Evolutionary conservation across 257 asterid species (phyloP), one percentile per base, ranked within the genome.

Genomic region (Apocynum venetum): DNA sequence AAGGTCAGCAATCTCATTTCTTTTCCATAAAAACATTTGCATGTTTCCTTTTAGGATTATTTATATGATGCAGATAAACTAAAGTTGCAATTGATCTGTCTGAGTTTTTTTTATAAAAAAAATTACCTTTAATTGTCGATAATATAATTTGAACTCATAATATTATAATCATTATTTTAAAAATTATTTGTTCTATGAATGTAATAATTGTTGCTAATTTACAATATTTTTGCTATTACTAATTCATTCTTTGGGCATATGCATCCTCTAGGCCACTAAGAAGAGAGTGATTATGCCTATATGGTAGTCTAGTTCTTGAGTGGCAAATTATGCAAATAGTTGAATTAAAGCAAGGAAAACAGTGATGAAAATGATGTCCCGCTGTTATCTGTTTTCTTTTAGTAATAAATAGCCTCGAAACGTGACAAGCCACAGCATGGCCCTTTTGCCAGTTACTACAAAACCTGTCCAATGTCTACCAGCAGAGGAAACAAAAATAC

Each of bases 341-440:
- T 68, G 86, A 87, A 76, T 79, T 35, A 69, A 46, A 71, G 73
- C 19, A 80, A 77, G 48, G 53, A 41, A 47, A 72, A 68, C 60
- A 83, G 71, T 83, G 65, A 56, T 77, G 87, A 81, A 84, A 83
- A 85, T 86, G 86, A 83, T 74, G 77, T 72, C 59, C 83, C 78
- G 81, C 76, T 83, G 59, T 78, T 5, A 1, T 5, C 19, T 1
- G 69, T 76, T 65, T 17, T 36, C 38, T 67, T 51, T 12, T 40
- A 57, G 56, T 35, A 65, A 61, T 51, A 52, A 53, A 48, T 72
- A 59, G 73, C 71, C 74, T 74, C n/a, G 73, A 55, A 57, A 67
- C 82, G 78, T 79, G 88, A 85, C 83, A 73, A 56, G 72, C 31
- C 65, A 43, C 41, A 70, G 72, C 14, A 81, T 78, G 89, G 88